phyloP scores from a whole-genome alignment of 139 green algal species.

The Volvox africanus region DNA sequence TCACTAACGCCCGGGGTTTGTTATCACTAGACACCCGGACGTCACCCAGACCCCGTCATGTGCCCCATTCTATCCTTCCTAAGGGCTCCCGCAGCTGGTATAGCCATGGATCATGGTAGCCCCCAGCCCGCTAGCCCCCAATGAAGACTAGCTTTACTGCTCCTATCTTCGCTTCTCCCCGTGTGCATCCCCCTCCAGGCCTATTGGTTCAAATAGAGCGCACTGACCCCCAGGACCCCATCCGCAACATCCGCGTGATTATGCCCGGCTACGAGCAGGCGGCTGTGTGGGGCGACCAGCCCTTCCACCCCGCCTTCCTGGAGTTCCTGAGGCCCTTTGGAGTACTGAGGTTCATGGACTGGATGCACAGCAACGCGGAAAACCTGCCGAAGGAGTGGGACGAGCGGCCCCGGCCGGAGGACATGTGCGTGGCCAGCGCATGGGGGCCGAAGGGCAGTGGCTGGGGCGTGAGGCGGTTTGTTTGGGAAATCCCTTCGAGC shows the following conservation, averaged over 20 bases:
- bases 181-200: background rate
- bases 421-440: constrained; percentile 6
- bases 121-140: too few species aligned
- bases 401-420: background rate
- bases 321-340: constrained; percentile 37
- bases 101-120: too few species aligned
- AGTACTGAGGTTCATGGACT: constrained; percentile 57
- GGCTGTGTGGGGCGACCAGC: constrained; percentile 4
- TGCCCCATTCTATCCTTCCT: too few species aligned
- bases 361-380: constrained; percentile 48
- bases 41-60: too few species aligned
- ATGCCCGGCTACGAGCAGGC: constrained; percentile 51
- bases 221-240: constrained; percentile 56
- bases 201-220: constrained; percentile 33
- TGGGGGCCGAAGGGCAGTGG: too few species aligned
- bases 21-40: too few species aligned
- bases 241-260: constrained; percentile 57
- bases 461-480: too few species aligned
- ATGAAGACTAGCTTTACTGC: too few species aligned
- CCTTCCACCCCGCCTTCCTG: constrained; percentile 53
- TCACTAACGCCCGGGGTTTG: too few species aligned
- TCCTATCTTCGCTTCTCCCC: too few species aligned
- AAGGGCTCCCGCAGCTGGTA: too few species aligned
- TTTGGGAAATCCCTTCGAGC: too few species aligned
- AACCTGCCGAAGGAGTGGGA: constrained; percentile 16